Base-by-base conservation (phyloP, 2,329 filamentous ascomycete species). In the Dendrostoma leiphaemia region DNA sequence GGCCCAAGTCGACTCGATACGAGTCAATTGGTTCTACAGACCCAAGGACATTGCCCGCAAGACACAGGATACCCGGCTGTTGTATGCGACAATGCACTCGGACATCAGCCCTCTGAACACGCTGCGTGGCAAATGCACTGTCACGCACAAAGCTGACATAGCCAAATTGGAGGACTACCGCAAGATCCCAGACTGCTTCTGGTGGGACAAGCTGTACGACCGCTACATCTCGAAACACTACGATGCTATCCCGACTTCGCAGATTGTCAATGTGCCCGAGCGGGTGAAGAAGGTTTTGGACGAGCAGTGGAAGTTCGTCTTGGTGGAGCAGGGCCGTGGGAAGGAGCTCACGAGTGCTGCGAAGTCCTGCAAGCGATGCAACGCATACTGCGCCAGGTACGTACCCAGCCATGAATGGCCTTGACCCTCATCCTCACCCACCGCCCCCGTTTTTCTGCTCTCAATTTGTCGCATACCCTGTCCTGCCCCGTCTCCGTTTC, bases 21-120 rank as follows among this genome's bases (percentile, higher is more conserved):
- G 92, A n/a, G 89, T 97, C 67, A 99, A 99, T 74, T 99, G 94
- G 94, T 97, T 93, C 73, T 97, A 97, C 71, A 86, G 94, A 37
- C 93, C 94, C 53, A 91, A 94, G 71, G 94, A 99, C 73, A 96
- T 97, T 67, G 90, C 90, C 62, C 90, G 92, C 63, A 94, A 92
- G 74, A 88, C 90, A 63, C 88, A 89, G 69, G 94, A 99, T 77
- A 93, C 90, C 56, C 89, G 94, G 59, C 80, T 93, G 64, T 85
- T 99, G 49, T 97, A 93, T 73, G 93, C 91, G 59, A 96, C 94
- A 28, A 99, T 99, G 94, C 94, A 99, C 72, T 97, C 94, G 24
- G 94, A 99, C 75, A 88, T 91, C 59, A 96, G 91, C 69, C 94
- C 94, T 54, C 79, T 99, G 64, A 91, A 91, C 48, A 91, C 94